phyloP scores from a whole-genome alignment of 345 rosid genomes.

The Schrenkiella parvula region DNA sequence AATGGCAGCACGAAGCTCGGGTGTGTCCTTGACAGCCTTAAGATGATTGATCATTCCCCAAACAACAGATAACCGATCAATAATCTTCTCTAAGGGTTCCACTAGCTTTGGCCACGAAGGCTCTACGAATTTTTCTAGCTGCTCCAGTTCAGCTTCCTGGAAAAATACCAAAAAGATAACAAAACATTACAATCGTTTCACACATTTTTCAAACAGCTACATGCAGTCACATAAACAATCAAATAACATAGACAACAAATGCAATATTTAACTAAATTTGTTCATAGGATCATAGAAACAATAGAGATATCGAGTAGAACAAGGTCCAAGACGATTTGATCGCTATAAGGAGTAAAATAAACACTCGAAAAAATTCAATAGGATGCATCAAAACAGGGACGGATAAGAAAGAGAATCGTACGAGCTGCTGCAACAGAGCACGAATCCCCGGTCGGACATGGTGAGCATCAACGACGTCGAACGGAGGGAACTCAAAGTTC shows the following conservation, averaged over 20 bases:
- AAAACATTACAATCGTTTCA: background rate
- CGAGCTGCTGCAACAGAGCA: constrained; percentile 59
- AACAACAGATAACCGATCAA: constrained; percentile 60
- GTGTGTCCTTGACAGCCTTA: constrained; percentile 64
- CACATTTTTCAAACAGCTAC: background rate
- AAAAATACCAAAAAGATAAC: background rate
- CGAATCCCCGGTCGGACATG: constrained; percentile 84
- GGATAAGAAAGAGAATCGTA: constrained; percentile 18
- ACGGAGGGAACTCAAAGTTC: constrained; percentile 77
- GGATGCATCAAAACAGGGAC: background rate
- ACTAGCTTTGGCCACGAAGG: constrained; percentile 82
- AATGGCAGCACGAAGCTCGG: constrained; percentile 78
- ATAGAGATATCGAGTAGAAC: too few relatives aligned
- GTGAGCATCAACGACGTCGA: constrained; percentile 52
- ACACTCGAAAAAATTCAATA: background rate
- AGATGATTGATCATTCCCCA: constrained; percentile 82
- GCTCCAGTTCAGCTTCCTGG: constrained; percentile 74
- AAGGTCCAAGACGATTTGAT: background rate
- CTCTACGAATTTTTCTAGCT: constrained; percentile 63
- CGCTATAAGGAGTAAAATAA: background rate
- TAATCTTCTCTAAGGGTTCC: constrained; percentile 78
- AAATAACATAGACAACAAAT: background rate
- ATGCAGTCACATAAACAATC: background rate
- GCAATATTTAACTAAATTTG: background rate
- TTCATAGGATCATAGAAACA: background rate